Conservation (phyloP, 2,329 filamentous ascomycete species). For the Penicillium hesseltinei region DNA sequence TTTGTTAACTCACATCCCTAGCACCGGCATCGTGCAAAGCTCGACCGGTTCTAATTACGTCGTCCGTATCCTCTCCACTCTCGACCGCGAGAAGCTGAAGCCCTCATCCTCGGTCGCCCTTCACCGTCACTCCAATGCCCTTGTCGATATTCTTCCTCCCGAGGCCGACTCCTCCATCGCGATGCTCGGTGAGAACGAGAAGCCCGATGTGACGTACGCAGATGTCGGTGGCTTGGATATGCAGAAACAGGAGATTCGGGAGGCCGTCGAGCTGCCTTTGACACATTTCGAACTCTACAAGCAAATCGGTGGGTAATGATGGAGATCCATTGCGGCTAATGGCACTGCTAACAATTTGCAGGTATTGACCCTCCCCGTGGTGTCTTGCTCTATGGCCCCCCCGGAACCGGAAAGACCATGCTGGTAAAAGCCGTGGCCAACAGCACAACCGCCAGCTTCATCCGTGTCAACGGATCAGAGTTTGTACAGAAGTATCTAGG, state of each 20-base stretch:
- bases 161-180: constrained; percentile 98
- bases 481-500: constrained; percentile 99
- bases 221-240: constrained; percentile 97
- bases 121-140: constrained; percentile 95
- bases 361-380: constrained; percentile 92
- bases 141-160: constrained; percentile 97
- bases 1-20: constrained; percentile 39
- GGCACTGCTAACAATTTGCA: constrained; percentile 29
- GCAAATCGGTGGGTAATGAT: constrained; percentile 69
- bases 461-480: constrained; percentile 95
- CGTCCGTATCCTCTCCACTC: constrained; percentile 94
- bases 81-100: constrained; percentile 97
- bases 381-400: constrained; percentile 92
- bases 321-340: no score
- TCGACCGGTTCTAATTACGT: constrained; percentile 99
- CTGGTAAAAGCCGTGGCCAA: constrained; percentile 98
- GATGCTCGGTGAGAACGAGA: constrained; percentile 95
- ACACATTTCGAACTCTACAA: constrained; percentile 99
- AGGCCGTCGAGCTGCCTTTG: constrained; percentile 93
- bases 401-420: constrained; percentile 96
- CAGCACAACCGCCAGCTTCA: constrained; percentile 96
- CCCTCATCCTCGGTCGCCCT: constrained; percentile 96
- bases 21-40: constrained; percentile 96
- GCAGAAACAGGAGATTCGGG: constrained; percentile 99
- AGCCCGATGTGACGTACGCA: constrained; percentile 96